These are phyloP conservation scores for Debaryomyces sp. DNA, from an alignment of 1,139 yeast species.

Conservation along the genomic window DNA sequence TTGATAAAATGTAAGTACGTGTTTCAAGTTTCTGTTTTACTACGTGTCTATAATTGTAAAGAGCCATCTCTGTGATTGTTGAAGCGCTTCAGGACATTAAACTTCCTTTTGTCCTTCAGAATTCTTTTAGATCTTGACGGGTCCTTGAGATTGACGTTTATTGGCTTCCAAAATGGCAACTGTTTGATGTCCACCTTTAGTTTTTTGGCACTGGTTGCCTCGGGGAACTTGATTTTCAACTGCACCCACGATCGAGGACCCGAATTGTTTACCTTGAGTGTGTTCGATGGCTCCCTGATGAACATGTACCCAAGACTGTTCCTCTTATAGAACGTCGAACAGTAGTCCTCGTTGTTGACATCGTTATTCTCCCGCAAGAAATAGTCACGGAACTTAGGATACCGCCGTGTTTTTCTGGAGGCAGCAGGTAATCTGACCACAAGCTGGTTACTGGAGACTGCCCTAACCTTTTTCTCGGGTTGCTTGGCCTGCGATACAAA, in stretches of 20 bases:
- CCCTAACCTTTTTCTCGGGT: neutral
- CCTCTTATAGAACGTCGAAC: slow-evolving; percentile 40
- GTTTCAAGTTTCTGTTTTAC: neutral
- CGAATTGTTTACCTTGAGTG: slow-evolving; percentile 30
- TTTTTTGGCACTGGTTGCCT: slow-evolving; percentile 15
- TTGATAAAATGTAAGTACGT: neutral
- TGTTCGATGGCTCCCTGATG: slow-evolving; percentile 34
- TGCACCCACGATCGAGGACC: slow-evolving; percentile 35
- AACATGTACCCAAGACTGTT: slow-evolving; percentile 43
- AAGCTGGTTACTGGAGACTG: neutral
- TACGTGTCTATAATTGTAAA: neutral
- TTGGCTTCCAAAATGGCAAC: slow-evolving; percentile 35
- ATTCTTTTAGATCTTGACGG: slow-evolving; percentile 2
- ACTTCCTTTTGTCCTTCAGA: slow-evolving; percentile 4
- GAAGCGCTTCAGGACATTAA: slow-evolving; percentile 5
- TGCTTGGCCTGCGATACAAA: slow-evolving; percentile 21
- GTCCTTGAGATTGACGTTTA: slow-evolving; percentile 16
- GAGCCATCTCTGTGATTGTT: neutral
- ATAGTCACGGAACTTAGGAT: neutral
- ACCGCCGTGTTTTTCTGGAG: neutral
- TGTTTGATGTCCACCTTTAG: slow-evolving; percentile 31
- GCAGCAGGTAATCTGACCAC: slow-evolving; percentile 1
- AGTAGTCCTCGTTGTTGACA: slow-evolving; percentile 24
- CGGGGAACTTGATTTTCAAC: slow-evolving; percentile 25
- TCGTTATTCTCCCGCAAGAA: slow-evolving; percentile 4